A percentile compares a stretch with the other conserved stretches of the same genome.
phyloP scores from a whole-genome alignment of 2,329 filamentous ascomycete species.

The Aspergillus flavus region DNA sequence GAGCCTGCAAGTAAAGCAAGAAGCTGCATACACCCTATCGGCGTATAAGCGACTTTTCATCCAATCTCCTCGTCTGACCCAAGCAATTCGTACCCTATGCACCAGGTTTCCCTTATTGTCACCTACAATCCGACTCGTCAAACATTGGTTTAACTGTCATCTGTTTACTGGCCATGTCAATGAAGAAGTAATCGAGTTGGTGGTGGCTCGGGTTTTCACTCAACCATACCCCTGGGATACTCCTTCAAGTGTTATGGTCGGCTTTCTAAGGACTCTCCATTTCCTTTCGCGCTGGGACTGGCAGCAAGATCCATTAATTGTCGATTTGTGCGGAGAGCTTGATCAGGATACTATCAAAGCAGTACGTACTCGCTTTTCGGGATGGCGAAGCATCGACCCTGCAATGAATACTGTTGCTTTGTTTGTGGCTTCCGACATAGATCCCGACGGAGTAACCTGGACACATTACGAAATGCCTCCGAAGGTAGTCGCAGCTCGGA shows the following conservation, averaged over 20 bases:
- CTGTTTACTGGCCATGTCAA: constrained; percentile 75
- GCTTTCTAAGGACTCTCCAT: constrained; percentile 77
- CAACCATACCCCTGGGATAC: constrained; percentile 77
- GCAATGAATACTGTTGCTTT: constrained; percentile 81
- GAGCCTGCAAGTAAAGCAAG: constrained; percentile 66
- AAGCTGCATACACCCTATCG: constrained; percentile 69
- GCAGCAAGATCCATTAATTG: constrained; percentile 77
- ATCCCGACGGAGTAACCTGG: constrained; percentile 77
- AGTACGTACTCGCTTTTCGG: constrained; percentile 73
- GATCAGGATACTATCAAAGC: constrained; percentile 61
- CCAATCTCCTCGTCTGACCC: constrained; percentile 75
- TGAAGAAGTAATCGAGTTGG: constrained; percentile 81
- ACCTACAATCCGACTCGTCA: constrained; percentile 78
- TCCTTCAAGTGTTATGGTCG: constrained; percentile 75
- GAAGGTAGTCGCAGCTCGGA: constrained; percentile 79
- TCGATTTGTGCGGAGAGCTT: constrained; percentile 71
- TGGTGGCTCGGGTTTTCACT: constrained; percentile 77
- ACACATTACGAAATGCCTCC: constrained; percentile 70
- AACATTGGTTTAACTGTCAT: constrained; percentile 87
- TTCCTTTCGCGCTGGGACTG: constrained; percentile 91
- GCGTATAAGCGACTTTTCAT: constrained; percentile 71
- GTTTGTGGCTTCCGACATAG: constrained; percentile 78
- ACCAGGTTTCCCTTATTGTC: constrained; percentile 80
- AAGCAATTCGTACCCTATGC: constrained; percentile 77
- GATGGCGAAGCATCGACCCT: constrained; percentile 86